Conservation (phyloP, 164 flowering plant genomes). For the Vitis amurensis region DNA sequence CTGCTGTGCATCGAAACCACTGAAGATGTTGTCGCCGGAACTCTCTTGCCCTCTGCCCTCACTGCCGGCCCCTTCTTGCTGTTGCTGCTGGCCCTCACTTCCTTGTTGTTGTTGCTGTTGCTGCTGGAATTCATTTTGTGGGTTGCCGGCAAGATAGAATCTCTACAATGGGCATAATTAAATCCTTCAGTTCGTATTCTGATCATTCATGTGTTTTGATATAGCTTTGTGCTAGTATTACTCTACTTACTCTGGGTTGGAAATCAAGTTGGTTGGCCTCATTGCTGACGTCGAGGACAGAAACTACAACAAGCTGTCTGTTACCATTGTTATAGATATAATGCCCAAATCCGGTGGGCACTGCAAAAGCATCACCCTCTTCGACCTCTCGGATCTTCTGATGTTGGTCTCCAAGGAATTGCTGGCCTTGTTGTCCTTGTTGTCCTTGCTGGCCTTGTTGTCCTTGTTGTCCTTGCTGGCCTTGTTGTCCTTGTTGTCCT, state of each 20-base stretch:
- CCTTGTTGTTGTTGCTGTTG: neutral
- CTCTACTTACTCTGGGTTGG: constrained; percentile 33
- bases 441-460: neutral
- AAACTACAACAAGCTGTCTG: constrained; percentile 37
- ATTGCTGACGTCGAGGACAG: constrained; percentile 49
- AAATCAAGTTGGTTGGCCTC: constrained; percentile 63
- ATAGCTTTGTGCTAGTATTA: neutral
- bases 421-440: neutral
- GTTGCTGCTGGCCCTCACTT: neutral
- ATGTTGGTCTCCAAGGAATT: constrained; percentile 41
- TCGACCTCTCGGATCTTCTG: constrained; percentile 53
- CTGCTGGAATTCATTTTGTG: constrained; percentile 4
- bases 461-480: no score
- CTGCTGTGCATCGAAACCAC: constrained; percentile 23
- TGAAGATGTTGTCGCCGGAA: constrained; percentile 26
- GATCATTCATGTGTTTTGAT: neutral
- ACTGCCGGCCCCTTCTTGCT: neutral
- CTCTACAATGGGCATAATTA: constrained; percentile 15
- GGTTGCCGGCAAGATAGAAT: constrained; percentile 47
- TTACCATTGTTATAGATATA: constrained; percentile 61
- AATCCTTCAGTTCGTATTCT: neutral
- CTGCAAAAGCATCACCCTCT: constrained; percentile 56
- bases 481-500: neutral
- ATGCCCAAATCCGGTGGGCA: constrained; percentile 60
- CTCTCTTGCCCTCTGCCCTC: neutral